Conservation (phyloP, 2,329 filamentous ascomycete genomes). For the Fusarium floridanum region DNA sequence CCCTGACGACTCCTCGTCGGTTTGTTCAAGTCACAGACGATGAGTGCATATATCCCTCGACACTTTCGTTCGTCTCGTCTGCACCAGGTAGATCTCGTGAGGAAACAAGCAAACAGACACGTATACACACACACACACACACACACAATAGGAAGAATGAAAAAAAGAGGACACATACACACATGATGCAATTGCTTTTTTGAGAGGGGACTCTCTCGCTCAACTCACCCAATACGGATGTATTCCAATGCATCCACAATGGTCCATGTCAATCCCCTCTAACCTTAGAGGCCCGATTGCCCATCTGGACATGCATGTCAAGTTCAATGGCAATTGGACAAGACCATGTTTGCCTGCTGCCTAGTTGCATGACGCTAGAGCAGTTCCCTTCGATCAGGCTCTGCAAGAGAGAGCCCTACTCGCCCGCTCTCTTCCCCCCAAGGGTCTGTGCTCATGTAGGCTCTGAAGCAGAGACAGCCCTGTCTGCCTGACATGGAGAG, state of each 20-base stretch:
- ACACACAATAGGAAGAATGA: neutral
- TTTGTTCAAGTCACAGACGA: neutral
- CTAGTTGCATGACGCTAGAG: neutral
- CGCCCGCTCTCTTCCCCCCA: neutral
- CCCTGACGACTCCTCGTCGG: neutral
- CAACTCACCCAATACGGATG: neutral
- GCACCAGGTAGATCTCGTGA: neutral
- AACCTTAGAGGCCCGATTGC: neutral
- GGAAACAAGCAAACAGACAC: neutral
- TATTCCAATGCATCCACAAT: neutral
- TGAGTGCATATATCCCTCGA: neutral
- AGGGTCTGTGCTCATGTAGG: neutral
- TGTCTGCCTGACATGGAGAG: too few species aligned
- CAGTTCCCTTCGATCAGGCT: neutral
- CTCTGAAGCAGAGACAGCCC: neutral
- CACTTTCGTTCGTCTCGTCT: neutral
- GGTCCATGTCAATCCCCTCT: neutral
- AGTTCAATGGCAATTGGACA: conserved; percentile 13
- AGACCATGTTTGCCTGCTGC: conserved; percentile 9
- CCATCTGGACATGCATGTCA: neutral
- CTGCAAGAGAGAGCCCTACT: neutral
- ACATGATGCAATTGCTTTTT: conserved; percentile 1
- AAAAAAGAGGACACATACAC: neutral
- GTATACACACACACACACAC: neutral
- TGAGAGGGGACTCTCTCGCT: neutral